phyloP scores from a whole-genome alignment of 1,139 yeast species.

The Taphrina flavorubra region DNA sequence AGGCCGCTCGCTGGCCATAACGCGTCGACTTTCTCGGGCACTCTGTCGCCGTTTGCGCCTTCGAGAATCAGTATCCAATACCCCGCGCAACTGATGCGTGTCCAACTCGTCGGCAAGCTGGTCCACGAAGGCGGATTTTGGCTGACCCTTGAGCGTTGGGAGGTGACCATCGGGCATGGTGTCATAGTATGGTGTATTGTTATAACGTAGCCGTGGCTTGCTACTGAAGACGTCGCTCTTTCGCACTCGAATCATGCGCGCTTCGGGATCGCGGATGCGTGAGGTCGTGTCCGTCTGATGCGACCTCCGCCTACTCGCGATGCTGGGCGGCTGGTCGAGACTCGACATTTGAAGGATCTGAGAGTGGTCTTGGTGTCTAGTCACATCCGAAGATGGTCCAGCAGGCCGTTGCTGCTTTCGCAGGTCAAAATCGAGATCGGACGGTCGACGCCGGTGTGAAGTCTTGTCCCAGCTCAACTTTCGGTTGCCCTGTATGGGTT shows the following conservation, averaged over 20 bases:
- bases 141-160: slow-evolving; percentile 26
- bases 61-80: slow-evolving; percentile 32
- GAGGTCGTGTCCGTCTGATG: slow-evolving; percentile 32
- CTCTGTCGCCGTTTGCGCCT: slow-evolving; percentile 29
- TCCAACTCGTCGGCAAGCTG: slow-evolving; percentile 37
- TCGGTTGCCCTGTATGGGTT: slow-evolving; percentile 23
- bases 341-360: slow-evolving; percentile 9
- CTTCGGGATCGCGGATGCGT: slow-evolving; percentile 26
- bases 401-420: background rate
- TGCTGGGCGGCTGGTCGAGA: background rate
- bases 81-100: slow-evolving; percentile 28
- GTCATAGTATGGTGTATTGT: slow-evolving; percentile 7
- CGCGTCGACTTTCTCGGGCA: slow-evolving; percentile 8
- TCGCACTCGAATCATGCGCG: slow-evolving; percentile 30
- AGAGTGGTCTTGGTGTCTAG: slow-evolving; percentile 3
- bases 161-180: slow-evolving; percentile 36
- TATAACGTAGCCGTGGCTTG: slow-evolving; percentile 27
- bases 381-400: slow-evolving; percentile 1
- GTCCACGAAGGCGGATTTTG: slow-evolving; percentile 32
- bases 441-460: slow-evolving; percentile 12
- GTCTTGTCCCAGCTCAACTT: slow-evolving; percentile 24
- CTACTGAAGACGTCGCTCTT: slow-evolving; percentile 34
- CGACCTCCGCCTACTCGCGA: slow-evolving; percentile 7
- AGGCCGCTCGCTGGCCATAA: background rate
- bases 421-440: slow-evolving; percentile 14